phyloP scores from a whole-genome alignment of 2,329 filamentous ascomycete species.

The Leptosphaerulina australis region DNA sequence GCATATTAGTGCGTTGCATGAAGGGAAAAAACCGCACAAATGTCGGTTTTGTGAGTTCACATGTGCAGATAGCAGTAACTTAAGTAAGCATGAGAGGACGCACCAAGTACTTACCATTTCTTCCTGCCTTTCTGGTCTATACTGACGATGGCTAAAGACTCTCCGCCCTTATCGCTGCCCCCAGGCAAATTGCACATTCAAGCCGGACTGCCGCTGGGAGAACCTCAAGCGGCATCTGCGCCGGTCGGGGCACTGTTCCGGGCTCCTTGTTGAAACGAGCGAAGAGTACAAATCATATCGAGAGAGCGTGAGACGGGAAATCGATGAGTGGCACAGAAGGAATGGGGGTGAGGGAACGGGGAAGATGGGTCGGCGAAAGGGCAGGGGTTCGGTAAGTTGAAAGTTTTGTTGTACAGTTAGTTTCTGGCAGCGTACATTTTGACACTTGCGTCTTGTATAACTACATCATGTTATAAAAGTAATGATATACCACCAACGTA shows the following conservation, averaged over 20 bases:
- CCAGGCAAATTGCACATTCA: slow-evolving; percentile 46
- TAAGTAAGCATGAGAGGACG: slow-evolving; percentile 48
- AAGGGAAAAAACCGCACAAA: slow-evolving; percentile 46
- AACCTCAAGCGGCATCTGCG: slow-evolving; percentile 49
- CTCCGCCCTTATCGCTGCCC: slow-evolving; percentile 47
- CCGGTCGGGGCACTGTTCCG: slow-evolving; percentile 44
- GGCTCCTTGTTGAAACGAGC: slow-evolving; percentile 43
- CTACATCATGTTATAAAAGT: too few relatives aligned
- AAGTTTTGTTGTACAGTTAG: background rate
- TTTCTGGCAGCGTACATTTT: too few relatives aligned
- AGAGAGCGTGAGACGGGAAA: slow-evolving; percentile 40
- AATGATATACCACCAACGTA: too few relatives aligned
- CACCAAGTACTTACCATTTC: slow-evolving; percentile 36
- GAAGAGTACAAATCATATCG: slow-evolving; percentile 44
- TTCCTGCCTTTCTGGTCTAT: background rate
- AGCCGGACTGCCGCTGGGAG: slow-evolving; percentile 49
- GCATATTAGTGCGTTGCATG: slow-evolving; percentile 46
- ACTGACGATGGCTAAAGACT: slow-evolving; percentile 25
- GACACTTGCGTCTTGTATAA: too few relatives aligned
- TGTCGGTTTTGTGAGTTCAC: slow-evolving; percentile 49
- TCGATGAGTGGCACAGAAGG: slow-evolving; percentile 42
- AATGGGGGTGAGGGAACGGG: slow-evolving; percentile 32
- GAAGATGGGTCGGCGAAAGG: slow-evolving; percentile 32
- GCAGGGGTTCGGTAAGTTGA: slow-evolving; percentile 4
- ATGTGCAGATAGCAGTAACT: slow-evolving; percentile 46